Evolutionary conservation across 108 stramenopile species (phyloP), one percentile per base, ranked within the genome.

Genomic region (Stephanodiscus minutulus): DNA sequence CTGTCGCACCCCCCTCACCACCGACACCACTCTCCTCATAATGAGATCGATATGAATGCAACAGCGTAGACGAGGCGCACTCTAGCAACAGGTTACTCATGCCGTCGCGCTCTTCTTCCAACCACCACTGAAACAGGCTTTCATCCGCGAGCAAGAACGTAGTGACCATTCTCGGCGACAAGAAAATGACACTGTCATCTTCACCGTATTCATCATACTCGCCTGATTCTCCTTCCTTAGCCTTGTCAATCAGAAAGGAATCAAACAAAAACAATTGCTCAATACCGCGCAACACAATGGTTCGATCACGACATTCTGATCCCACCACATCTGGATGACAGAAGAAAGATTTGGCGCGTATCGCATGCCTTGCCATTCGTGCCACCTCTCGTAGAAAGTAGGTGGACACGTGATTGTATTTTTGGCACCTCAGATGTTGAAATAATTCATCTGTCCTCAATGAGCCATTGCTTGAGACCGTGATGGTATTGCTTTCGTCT

Each of bases 181-280:
- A 17, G 12, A 48, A 35, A 24, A 67, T n/a, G 54, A 41, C 63
- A 48, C 20, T 36, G 24, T 21, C n/a, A 2, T 15, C 25, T 15
- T 48, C 24, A 49, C 18, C 64, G 27, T 24, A n/a, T n/a, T 48
- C 47, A 64, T 64, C 64, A 50, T 64, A 0, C 47, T 43, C 12
- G 15, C 54, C 9, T 20, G 41, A 43, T 33, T 50, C 27, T 35
- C 50, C 39, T 44, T 9, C 43, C 47, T 64, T 27, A 12, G 57
- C 9, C 36, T 37, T 68, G 20, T 79, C 61, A 7, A 33, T 25
- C 22, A 82, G 15, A 61, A 64, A 75, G 5, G 50, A 58, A 85
- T 93, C 91, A 77, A 93, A 93, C 39, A 66, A 74, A 28, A 93
- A 76, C 46, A 90, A 72, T 56, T 93, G 89, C 62, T 93, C 89